phyloP scores from a whole-genome alignment of 164 flowering plant genomes.

The Sedum album region DNA sequence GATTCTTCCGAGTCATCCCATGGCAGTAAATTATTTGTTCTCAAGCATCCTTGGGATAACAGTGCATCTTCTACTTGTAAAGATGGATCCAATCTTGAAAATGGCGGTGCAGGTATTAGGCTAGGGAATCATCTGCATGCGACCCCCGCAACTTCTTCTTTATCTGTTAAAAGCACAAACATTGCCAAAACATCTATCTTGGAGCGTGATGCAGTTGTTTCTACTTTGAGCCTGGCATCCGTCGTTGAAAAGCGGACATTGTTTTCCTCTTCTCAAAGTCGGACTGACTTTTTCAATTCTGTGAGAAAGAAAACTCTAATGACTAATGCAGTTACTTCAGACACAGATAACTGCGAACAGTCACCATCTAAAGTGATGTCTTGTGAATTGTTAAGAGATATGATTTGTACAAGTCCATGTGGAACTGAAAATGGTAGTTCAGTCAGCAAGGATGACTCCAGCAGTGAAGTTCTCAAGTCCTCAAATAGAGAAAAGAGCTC shows the following conservation, averaged over 20 bases:
- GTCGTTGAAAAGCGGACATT: constrained; percentile 47
- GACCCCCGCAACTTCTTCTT: constrained; percentile 28
- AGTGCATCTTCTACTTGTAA: constrained; percentile 35
- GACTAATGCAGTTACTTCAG: constrained; percentile 21
- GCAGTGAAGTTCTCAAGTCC: constrained; percentile 21
- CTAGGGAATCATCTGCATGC: not conserved
- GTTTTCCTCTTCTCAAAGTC: constrained; percentile 32
- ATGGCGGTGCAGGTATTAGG: constrained; percentile 14
- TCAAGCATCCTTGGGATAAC: constrained; percentile 64
- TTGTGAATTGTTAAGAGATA: constrained; percentile 25
- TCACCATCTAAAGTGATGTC: constrained; percentile 29
- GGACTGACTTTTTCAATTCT: constrained; percentile 73
- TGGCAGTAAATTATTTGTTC: constrained; percentile 61
- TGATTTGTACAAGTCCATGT: constrained; percentile 18
- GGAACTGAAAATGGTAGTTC: constrained; percentile 26
- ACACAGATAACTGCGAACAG: constrained; percentile 25
- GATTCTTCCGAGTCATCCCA: constrained; percentile 51
- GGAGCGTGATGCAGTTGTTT: constrained; percentile 41
- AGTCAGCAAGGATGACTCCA: constrained; percentile 29
- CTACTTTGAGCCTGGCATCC: constrained; percentile 23
- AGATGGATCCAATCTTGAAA: constrained; percentile 43
- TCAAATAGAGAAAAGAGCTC: constrained; percentile 14
- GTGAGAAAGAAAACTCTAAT: constrained; percentile 58
- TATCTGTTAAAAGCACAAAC: constrained; percentile 28
- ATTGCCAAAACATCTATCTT: constrained; percentile 24